These are phyloP conservation scores for Diaporthe caulivora DNA, from an alignment of 2,329 filamentous ascomycete genomes.

Conservation along the genomic window DNA sequence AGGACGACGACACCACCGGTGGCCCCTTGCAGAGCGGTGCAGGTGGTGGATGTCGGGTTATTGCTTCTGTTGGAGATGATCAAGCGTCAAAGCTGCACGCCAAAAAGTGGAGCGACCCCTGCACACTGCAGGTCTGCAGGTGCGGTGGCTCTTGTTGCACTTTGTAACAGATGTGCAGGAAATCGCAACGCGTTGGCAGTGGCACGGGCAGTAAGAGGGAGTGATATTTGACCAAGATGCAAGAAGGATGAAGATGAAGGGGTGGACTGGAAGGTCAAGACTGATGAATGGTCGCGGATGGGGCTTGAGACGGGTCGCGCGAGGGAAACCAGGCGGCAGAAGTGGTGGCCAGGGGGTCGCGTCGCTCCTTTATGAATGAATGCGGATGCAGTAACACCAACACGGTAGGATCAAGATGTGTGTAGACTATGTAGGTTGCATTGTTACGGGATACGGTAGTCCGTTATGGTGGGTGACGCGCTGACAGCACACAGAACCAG, in stretches of 20 bases:
- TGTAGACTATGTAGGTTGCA: no score
- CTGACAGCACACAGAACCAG: constrained; percentile 22
- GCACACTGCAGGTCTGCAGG: constrained; percentile 11
- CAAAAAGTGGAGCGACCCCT: constrained; percentile 23
- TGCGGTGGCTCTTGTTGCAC: neutral
- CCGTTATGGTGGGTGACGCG: constrained; percentile 5
- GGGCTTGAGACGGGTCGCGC: constrained; percentile 32
- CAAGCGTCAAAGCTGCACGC: constrained; percentile 26
- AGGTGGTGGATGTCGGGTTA: neutral
- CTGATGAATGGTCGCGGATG: neutral
- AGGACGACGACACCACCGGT: neutral
- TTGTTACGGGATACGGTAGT: no score
- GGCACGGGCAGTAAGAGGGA: neutral
- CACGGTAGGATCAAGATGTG: no score
- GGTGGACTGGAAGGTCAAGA: neutral
- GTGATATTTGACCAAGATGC: neutral
- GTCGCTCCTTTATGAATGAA: constrained; percentile 30
- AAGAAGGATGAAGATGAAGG: neutral
- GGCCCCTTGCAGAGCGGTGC: constrained; percentile 27
- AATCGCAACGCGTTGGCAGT: neutral
- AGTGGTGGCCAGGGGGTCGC: constrained; percentile 26
- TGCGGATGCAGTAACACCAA: neutral
- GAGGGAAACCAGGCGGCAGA: constrained; percentile 23
- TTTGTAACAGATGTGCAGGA: constrained; percentile 10
- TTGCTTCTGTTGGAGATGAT: constrained; percentile 15